A percentile compares a stretch with the other conserved stretches of the same genome.
Evolutionary conservation across 1,284 basidiomycete species (phyloP).

Genomic region (Phlebopus sp.): DNA sequence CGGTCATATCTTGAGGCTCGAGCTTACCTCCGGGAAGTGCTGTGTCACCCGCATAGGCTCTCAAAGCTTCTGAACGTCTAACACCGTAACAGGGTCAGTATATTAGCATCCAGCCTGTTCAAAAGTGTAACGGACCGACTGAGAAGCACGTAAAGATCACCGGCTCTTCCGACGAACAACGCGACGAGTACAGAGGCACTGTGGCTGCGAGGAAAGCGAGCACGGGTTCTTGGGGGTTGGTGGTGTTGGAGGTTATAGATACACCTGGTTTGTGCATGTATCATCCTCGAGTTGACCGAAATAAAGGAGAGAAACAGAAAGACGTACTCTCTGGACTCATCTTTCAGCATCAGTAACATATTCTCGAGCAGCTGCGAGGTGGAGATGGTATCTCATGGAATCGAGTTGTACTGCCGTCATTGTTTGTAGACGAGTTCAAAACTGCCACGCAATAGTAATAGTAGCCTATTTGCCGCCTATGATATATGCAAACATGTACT

Average conservation of each 20-base stretch:
- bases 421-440: conserved; percentile 17
- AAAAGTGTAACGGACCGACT: conserved; percentile 52
- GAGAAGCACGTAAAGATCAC: conserved; percentile 79
- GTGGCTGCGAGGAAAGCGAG: conserved; percentile 52
- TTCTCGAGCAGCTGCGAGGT: conserved; percentile 14
- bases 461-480: too few relatives aligned
- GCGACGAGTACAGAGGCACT: conserved; percentile 75
- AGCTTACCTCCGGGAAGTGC: conserved; percentile 81
- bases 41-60: conserved; percentile 80
- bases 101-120: too few relatives aligned
- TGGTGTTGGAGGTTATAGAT: conserved; percentile 57
- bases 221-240: conserved; percentile 40
- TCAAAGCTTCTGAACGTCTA: conserved; percentile 69
- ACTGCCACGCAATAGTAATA: too few relatives aligned
- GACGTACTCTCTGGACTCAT: conserved; percentile 25
- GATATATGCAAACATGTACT: too few relatives aligned
- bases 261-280: conserved; percentile 48
- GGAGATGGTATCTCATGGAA: conserved; percentile 19
- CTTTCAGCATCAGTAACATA: conserved; percentile 12
- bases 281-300: too few relatives aligned
- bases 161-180: conserved; percentile 76
- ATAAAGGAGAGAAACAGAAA: not conserved
- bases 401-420: not conserved
- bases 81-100: not conserved
- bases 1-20: conserved; percentile 61